Evolutionary conservation across 768 basidiomycete genomes (phyloP).

Genomic region (Boletales sp.): DNA sequence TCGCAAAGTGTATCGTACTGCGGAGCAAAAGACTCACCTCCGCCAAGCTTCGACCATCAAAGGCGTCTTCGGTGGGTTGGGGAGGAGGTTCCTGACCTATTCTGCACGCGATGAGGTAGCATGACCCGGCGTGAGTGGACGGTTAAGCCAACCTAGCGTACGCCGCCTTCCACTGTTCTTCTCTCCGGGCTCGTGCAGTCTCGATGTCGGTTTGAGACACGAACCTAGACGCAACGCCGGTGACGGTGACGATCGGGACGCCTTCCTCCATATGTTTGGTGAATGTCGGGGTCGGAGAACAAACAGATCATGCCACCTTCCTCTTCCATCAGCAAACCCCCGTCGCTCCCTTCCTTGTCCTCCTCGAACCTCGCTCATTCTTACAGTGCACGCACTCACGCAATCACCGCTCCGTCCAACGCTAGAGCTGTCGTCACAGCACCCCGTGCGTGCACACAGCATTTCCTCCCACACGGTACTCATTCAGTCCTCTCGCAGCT

Average conservation of each 20-base stretch:
- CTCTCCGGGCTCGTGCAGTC: slow-evolving; percentile 61
- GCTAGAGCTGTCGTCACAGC: slow-evolving; percentile 58
- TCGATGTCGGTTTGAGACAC: slow-evolving; percentile 79
- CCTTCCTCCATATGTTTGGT: slow-evolving; percentile 52
- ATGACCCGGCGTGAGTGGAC: neutral
- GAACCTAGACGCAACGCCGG: slow-evolving; percentile 79
- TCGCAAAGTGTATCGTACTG: slow-evolving; percentile 2
- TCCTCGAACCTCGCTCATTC: slow-evolving; percentile 27
- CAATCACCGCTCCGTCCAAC: slow-evolving; percentile 36
- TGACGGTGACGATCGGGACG: slow-evolving; percentile 69
- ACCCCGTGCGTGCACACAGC: slow-evolving; percentile 52
- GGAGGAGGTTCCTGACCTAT: slow-evolving; percentile 84
- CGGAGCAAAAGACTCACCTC: slow-evolving; percentile 55
- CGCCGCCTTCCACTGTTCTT: slow-evolving; percentile 88
- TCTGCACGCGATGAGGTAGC: slow-evolving; percentile 34
- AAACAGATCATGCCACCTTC: slow-evolving; percentile 19
- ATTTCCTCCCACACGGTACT: neutral
- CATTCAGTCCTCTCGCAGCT: slow-evolving; percentile 39
- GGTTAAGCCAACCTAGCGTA: slow-evolving; percentile 60
- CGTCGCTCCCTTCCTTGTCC: slow-evolving; percentile 24
- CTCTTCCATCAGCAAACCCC: slow-evolving; percentile 12
- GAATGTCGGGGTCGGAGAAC: slow-evolving; percentile 18
- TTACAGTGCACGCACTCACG: slow-evolving; percentile 25
- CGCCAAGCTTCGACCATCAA: slow-evolving; percentile 83
- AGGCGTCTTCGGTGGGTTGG: slow-evolving; percentile 68